Percentiles rank a stretch among this genome's conserved stretches.
Evolutionary conservation across 2,329 filamentous ascomycete species (phyloP).

Genomic region (Chrysoporthe deuterocubensis): DNA sequence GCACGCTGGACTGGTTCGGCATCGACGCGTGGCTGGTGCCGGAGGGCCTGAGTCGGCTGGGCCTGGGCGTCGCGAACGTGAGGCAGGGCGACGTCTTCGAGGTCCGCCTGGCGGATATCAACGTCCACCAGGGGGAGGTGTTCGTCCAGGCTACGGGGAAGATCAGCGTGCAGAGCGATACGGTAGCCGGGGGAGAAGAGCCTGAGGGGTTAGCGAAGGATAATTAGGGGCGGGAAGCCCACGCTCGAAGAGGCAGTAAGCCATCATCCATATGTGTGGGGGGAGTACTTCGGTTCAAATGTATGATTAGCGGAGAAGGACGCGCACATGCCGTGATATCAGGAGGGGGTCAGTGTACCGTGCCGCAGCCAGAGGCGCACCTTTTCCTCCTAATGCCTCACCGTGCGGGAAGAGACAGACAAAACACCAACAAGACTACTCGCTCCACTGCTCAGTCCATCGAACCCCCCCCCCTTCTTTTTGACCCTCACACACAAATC

Average conservation of each 20-base stretch:
- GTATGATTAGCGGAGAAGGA: background rate
- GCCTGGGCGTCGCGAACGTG: slow-evolving; percentile 45
- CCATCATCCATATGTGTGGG: background rate
- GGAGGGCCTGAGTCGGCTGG: slow-evolving; percentile 43
- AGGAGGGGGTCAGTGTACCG: background rate
- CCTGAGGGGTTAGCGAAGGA: background rate
- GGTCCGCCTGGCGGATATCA: slow-evolving; percentile 58
- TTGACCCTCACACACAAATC: too few species aligned
- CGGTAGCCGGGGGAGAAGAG: background rate
- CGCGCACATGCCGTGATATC: background rate
- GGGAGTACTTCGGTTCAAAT: background rate
- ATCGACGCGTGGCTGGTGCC: slow-evolving; percentile 47
- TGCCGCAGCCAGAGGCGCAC: background rate
- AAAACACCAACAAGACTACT: background rate
- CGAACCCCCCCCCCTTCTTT: too few species aligned
- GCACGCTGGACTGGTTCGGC: slow-evolving; percentile 55
- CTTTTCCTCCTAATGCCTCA: too few species aligned
- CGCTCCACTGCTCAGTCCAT: too few species aligned
- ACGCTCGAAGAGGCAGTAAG: background rate
- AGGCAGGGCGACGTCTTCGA: slow-evolving; percentile 57
- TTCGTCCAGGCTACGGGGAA: slow-evolving; percentile 49
- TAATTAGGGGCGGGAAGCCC: background rate
- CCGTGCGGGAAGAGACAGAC: background rate
- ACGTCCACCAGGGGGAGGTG: slow-evolving; percentile 52
- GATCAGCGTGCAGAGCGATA: slow-evolving; percentile 27